These are phyloP conservation scores for Sphagnum tenellum DNA, from an alignment of 225 moss, liverwort and hornwort species.

Conservation along the genomic window DNA sequence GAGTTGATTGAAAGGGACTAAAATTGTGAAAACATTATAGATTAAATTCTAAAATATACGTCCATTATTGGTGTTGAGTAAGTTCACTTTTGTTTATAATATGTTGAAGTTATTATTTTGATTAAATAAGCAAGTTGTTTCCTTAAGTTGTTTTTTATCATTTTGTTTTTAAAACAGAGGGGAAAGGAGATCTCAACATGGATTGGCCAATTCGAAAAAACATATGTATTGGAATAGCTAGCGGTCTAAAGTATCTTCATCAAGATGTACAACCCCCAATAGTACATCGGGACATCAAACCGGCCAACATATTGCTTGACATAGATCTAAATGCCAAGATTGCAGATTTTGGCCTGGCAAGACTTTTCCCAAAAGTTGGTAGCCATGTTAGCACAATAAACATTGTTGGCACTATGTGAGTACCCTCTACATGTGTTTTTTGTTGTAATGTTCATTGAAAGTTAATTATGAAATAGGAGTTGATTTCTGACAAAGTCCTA, in stretches of 20 bases:
- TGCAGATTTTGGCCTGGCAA: constrained; percentile 43
- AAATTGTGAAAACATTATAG: no score
- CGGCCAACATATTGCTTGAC: constrained; percentile 45
- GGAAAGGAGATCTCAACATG: constrained; percentile 13
- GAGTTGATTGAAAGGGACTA: no score
- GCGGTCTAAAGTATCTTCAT: constrained; percentile 30
- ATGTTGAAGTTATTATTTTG: no score
- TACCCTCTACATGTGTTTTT: background rate
- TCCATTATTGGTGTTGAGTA: no score
- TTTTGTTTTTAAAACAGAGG: no score
- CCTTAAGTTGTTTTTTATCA: no score
- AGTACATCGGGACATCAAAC: constrained; percentile 41
- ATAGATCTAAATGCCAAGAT: constrained; percentile 26
- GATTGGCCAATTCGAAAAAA: constrained; percentile 33
- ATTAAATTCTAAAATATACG: no score
- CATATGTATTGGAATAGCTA: constrained; percentile 29
- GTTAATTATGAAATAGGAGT: no score
- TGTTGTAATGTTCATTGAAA: no score
- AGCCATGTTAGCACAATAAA: constrained; percentile 17
- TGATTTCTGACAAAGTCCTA: no score
- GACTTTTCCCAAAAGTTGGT: constrained; percentile 27
- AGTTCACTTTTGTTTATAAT: no score
- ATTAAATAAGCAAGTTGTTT: no score
- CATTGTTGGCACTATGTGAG: constrained; percentile 37
- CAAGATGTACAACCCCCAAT: constrained; percentile 34